phyloP scores from a whole-genome alignment of 768 basidiomycete genomes.

The Naganishia antarctica region DNA sequence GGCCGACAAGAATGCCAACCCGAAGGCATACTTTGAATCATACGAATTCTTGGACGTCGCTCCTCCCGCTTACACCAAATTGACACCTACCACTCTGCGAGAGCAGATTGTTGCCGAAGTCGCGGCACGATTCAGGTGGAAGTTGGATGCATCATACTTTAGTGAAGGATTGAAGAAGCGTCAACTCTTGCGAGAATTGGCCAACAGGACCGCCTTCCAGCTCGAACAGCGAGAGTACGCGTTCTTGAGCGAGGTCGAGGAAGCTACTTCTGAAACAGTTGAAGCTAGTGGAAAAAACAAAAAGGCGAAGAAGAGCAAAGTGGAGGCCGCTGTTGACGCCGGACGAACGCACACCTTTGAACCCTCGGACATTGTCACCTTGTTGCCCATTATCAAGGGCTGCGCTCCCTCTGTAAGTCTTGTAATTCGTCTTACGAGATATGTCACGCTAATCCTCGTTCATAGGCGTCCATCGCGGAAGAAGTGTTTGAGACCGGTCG shows the following conservation, averaged over 20 bases:
- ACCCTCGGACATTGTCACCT: conserved; percentile 50
- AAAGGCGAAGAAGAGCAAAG: conserved; percentile 27
- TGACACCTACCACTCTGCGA: conserved; percentile 49
- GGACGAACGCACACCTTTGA: conserved; percentile 41
- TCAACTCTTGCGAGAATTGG: conserved; percentile 52
- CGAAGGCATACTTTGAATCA: conserved; percentile 46
- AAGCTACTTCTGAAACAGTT: conserved; percentile 24
- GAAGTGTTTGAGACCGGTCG: conserved; percentile 51
- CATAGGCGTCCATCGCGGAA: conserved; percentile 49
- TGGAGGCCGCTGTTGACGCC: background rate
- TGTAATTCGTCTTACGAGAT: background rate
- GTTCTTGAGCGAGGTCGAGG: conserved; percentile 34
- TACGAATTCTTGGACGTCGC: conserved; percentile 35
- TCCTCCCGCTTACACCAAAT: conserved; percentile 45
- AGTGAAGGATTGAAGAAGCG: conserved; percentile 39
- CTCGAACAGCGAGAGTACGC: conserved; percentile 49
- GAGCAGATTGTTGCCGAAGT: conserved; percentile 45
- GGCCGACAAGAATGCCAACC: conserved; percentile 40
- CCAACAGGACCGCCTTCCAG: conserved; percentile 50
- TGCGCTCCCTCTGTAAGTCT: conserved; percentile 47
- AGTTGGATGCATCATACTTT: conserved; percentile 42
- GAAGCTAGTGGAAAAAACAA: conserved; percentile 11
- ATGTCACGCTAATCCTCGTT: conserved; percentile 2
- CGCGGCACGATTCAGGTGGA: conserved; percentile 49
- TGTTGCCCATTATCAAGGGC: conserved; percentile 50